phyloP scores from a whole-genome alignment of 2,329 filamentous ascomycete species.

The Beauveria rudraprayagi region DNA sequence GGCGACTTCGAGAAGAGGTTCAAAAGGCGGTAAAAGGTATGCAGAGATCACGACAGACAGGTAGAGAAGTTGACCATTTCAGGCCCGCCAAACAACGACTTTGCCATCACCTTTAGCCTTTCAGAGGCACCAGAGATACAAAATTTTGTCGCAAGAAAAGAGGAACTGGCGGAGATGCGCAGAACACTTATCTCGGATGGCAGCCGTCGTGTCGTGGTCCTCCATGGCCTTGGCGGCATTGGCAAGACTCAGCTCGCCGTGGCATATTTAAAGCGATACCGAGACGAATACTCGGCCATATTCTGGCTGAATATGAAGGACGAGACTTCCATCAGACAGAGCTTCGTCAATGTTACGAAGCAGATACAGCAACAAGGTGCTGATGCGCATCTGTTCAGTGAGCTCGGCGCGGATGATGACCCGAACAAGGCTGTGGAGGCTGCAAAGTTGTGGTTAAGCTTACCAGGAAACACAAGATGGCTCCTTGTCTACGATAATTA shows the following conservation, averaged over 20 bases:
- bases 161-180: conserved; percentile 15
- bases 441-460: conserved; percentile 30
- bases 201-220: conserved; percentile 18
- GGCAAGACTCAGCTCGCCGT: conserved; percentile 36
- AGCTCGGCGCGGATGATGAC: conserved; percentile 17
- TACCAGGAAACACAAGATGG: conserved; percentile 27
- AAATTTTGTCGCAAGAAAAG: conserved; percentile 15
- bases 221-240: conserved; percentile 35
- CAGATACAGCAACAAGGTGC: conserved; percentile 21
- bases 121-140: neutral
- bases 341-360: conserved; percentile 22
- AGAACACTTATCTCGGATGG: conserved; percentile 4
- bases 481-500: conserved; percentile 35
- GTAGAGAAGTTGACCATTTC: no score
- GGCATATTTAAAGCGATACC: conserved; percentile 27
- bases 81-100: no score
- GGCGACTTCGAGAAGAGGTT: conserved; percentile 12
- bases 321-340: conserved; percentile 27
- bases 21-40: neutral
- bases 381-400: conserved; percentile 17
- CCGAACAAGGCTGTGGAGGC: conserved; percentile 20
- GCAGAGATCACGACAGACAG: no score
- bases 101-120: no score
- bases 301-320: conserved; percentile 37
- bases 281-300: conserved; percentile 28